Base-by-base conservation (phyloP, 805 yeast species). In the Myxozyma monticola region DNA sequence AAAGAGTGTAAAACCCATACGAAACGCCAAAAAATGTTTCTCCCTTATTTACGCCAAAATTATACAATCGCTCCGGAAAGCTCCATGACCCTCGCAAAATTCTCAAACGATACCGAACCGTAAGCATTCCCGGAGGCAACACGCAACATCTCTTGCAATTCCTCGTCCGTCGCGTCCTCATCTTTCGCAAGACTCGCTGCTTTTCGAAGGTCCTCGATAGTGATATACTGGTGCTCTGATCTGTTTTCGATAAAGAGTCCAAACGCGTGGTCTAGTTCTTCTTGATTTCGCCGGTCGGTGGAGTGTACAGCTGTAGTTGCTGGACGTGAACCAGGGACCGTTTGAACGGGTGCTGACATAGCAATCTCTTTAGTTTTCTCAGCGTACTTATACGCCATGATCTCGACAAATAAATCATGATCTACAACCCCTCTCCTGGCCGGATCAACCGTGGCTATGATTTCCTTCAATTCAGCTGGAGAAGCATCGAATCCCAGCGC, bases 131-230 rank as follows among this genome's bases (percentile, higher is more conserved):
- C 61, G 2, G 63, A 59, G 5, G 64, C 61, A 20, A 62, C 45
- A 7, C 43, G 43, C 34, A 67, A 45, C 73, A 70, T 69, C 20
- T 55, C 63, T 18, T 36, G 41, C 37, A 70, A 54, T 15, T 70
- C 70, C n/a, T 47, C 57, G 2, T 59, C 61, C 1, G 61, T 44
- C 5, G 62, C 63, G 17, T 37, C 18, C 12, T 38, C 26, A 30
- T 69, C 64, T 31, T 64, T 64, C 18, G 66, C 62, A 26, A 53
- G 51, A 6, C 35, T 37, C 5, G 68, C 47, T 1, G 63, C 62
- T 14, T 57, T 45, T 15, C 48, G 38, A 10, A 69, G 59, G 25
- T 67, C 65, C 2, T 49, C 50, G 4, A 54, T 33, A 1, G 69
- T 60, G 22, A 69, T 68, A 10, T n/a, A 30, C 6, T 20, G 48